Evolutionary conservation across 1,284 basidiomycete genomes (phyloP).

Genomic region (Cystobasidium pallidum): DNA sequence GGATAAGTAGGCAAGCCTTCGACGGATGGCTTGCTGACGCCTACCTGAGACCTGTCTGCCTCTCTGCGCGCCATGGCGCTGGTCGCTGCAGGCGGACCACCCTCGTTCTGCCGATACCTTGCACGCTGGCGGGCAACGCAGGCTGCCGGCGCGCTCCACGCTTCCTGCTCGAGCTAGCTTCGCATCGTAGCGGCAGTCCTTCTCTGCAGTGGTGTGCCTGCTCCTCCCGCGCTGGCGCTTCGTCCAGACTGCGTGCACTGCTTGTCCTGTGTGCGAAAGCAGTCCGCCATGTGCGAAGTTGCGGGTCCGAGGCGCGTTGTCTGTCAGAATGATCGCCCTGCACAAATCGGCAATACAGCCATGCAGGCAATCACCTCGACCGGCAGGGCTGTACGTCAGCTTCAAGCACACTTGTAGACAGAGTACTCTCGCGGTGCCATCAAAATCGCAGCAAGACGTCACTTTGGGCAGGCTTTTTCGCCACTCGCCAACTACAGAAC

Average conservation of each 20-base stretch:
- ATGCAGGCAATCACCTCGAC: too few species aligned
- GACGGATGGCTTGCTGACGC: neutral
- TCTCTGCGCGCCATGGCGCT: constrained; percentile 20
- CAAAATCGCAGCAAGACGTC: neutral
- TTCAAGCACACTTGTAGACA: too few species aligned
- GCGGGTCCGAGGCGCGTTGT: too few species aligned
- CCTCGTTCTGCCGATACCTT: neutral
- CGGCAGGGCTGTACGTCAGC: too few species aligned
- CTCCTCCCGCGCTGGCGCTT: too few species aligned
- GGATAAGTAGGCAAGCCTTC: neutral
- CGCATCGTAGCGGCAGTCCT: neutral
- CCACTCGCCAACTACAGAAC: neutral
- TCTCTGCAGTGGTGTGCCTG: neutral
- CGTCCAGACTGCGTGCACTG: too few species aligned
- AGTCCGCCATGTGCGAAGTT: too few species aligned
- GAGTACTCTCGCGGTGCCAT: too few species aligned
- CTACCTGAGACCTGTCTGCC: constrained; percentile 38
- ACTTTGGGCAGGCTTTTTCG: constrained; percentile 6
- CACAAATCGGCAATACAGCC: too few species aligned
- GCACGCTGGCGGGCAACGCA: neutral
- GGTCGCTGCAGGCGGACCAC: neutral
- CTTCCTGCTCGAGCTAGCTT: neutral
- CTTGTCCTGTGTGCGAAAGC: too few species aligned
- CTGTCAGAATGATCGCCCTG: too few species aligned
- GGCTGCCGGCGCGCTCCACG: constrained; percentile 1